Evolutionary conservation across 257 asterid species (phyloP), one percentile per base, ranked within the genome.

Genomic region (Linaria vulgaris): DNA sequence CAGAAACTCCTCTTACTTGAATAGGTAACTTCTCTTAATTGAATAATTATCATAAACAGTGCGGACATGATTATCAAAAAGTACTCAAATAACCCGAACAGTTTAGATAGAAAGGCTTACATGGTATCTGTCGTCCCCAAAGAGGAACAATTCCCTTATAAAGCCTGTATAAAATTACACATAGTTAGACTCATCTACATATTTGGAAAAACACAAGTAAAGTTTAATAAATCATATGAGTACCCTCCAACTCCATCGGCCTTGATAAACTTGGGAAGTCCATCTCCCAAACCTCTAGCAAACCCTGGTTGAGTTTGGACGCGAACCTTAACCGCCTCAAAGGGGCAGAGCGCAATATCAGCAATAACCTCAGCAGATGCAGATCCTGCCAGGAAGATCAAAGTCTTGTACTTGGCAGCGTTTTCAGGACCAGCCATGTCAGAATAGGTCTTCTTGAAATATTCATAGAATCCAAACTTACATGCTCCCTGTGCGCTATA

Each of bases 91-190:
- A 34, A 34, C 9, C 6, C 1, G 1, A 34, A 34, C 11, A 14
- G 34, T 25, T 23, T 16, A 27, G 17, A n/a, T 24, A 58, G 58
- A 30, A 9, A 27, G 34, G 55, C 88, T 79, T 83, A 89, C 97
- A 90, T 76, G 97, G 97, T 83, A 90, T 90, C 53, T 90, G 95
- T 16, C 97, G 84, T 51, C 97, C 97, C 95, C 97, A 90, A 12
- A 90, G 94, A 24, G 97, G 95, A 68, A 74, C 90, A 24, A 90
- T 60, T 66, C 97, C 95, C 76, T 83, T 89, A 73, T 79, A 90
- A 22, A 87, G 86, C 85, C 97, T 89, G 85, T 47, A 77, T 4
- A 24, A 27, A 27, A 27, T 27, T 27, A 27, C 34, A 41, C 51
- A 60, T 37, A 24, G 19, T 2, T 1, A 56, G 51, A 57, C 0